Evolutionary conservation across 2,329 filamentous ascomycete species (phyloP).

Genomic region (Rutstroemia sp.): DNA sequence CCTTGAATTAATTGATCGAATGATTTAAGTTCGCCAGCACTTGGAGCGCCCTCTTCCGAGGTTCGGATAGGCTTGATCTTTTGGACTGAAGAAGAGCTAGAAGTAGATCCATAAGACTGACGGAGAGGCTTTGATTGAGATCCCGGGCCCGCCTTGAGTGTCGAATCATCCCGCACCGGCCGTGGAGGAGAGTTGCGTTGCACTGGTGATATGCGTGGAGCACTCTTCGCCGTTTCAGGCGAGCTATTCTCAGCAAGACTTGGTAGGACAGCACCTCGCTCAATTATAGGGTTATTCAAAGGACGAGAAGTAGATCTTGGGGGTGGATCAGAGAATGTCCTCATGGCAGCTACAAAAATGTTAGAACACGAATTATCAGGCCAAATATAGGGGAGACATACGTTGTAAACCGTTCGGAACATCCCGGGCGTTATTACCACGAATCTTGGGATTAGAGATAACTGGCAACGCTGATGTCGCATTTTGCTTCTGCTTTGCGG

Average conservation of each 20-base stretch:
- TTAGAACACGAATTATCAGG: neutral
- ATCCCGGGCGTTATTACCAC: neutral
- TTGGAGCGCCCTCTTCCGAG: conserved; percentile 48
- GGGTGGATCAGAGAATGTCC: neutral
- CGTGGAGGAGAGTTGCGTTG: conserved; percentile 15
- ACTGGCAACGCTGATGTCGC: neutral
- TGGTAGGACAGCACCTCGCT: neutral
- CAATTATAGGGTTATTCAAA: neutral
- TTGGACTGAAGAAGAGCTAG: conserved; percentile 38
- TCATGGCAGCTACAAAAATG: neutral
- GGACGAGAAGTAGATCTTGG: conserved; percentile 5
- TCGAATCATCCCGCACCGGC: conserved; percentile 9
- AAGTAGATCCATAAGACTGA: conserved; percentile 39
- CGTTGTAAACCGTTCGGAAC: neutral
- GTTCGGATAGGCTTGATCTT: conserved; percentile 47
- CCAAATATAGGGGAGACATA: neutral
- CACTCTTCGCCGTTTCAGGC: neutral
- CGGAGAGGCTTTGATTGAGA: conserved; percentile 11
- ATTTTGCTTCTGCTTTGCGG: neutral
- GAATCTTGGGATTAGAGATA: neutral
- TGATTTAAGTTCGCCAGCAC: conserved; percentile 55
- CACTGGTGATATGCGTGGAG: neutral
- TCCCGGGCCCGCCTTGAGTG: conserved; percentile 11
- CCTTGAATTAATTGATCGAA: conserved; percentile 78
- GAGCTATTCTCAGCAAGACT: neutral